Evolutionary conservation across 129 eudicot genomes (phyloP).

Genomic region (Silybum marianum): DNA sequence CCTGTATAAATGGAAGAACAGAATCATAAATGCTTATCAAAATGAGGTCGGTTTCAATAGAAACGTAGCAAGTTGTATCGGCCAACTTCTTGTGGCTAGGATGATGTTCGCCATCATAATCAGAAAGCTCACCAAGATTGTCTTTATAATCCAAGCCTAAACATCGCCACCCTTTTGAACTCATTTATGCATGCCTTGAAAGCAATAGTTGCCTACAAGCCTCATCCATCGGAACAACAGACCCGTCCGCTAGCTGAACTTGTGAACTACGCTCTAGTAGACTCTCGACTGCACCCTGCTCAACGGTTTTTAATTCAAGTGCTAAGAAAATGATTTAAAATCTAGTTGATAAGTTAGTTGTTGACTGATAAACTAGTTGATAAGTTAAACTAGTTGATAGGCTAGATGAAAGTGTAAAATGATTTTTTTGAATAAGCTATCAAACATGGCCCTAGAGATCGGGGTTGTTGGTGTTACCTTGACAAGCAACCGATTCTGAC

Average conservation of each 20-base stretch:
- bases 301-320: background rate
- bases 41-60: slow-evolving; percentile 68
- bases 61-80: slow-evolving; percentile 61
- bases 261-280: slow-evolving; percentile 64
- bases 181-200: slow-evolving; percentile 59
- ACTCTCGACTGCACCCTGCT: slow-evolving; percentile 83
- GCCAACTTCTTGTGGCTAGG: slow-evolving; percentile 69
- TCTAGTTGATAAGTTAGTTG: background rate
- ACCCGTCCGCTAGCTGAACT: slow-evolving; percentile 77
- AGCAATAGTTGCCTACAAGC: slow-evolving; percentile 48
- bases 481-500: slow-evolving; percentile 72
- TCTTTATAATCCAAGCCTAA: slow-evolving; percentile 79
- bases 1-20: slow-evolving; percentile 52
- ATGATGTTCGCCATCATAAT: slow-evolving; percentile 50
- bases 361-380: background rate
- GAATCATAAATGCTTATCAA: background rate
- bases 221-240: slow-evolving; percentile 55
- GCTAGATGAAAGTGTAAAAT: background rate
- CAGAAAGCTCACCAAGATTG: slow-evolving; percentile 71
- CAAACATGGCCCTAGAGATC: no score
- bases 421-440: background rate
- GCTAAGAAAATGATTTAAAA: no score
- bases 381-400: no score
- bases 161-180: slow-evolving; percentile 74
- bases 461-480: slow-evolving; percentile 44